These are phyloP conservation scores for Fulvia fulva DNA, from an alignment of 2,329 filamentous ascomycete species.

Conservation along the genomic window DNA sequence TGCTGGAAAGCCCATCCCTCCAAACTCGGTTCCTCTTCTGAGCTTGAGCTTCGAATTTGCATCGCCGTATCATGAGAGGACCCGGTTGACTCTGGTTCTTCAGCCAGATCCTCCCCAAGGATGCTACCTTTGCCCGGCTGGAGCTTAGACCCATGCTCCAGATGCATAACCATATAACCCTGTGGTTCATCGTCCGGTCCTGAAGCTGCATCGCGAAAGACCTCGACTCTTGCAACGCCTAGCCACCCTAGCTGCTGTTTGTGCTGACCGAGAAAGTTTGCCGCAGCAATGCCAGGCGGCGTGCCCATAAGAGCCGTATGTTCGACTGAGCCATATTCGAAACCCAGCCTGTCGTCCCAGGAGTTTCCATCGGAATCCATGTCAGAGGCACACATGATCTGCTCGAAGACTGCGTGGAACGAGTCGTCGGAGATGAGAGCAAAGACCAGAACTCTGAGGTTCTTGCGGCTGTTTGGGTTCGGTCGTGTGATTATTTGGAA, in stretches of 20 bases:
- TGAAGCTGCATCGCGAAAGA: not conserved
- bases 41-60: no score
- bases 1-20: no score
- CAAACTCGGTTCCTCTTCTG: no score
- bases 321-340: slow-evolving; percentile 1
- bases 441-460: slow-evolving; percentile 3
- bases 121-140: not conserved
- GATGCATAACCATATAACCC: not conserved
- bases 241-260: slow-evolving; percentile 14
- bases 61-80: no score
- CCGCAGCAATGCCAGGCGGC: slow-evolving; percentile 11
- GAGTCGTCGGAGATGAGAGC: not conserved
- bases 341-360: not conserved
- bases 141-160: not conserved
- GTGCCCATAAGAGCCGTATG: slow-evolving; percentile 12
- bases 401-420: slow-evolving; percentile 3
- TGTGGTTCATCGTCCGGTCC: not conserved
- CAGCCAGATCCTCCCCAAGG: not conserved
- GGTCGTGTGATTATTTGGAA: slow-evolving; percentile 7
- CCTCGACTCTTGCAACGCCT: slow-evolving; percentile 1
- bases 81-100: not conserved
- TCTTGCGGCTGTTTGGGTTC: not conserved
- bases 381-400: not conserved
- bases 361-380: not conserved
- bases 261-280: slow-evolving; percentile 15